phyloP scores from a whole-genome alignment of 2,329 filamentous ascomycete genomes.

The Exophiala dermatitidis region DNA sequence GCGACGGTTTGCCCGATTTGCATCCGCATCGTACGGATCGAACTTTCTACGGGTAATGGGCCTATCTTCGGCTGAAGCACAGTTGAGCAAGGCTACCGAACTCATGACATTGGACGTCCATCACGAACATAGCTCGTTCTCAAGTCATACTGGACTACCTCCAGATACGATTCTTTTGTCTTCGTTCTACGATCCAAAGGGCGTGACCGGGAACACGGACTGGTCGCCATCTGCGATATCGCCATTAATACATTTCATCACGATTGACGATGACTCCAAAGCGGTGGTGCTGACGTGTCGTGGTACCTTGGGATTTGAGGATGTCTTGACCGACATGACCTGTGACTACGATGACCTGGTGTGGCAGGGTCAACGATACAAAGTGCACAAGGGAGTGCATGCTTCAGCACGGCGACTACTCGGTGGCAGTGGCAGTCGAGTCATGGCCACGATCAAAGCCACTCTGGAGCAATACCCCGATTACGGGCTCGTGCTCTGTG shows the following conservation, averaged over 20 bases:
- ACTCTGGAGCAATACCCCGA: conserved; percentile 60
- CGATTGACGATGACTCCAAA: conserved; percentile 62
- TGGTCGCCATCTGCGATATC: conserved; percentile 49
- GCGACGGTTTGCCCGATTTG: conserved; percentile 42
- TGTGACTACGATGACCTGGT: conserved; percentile 62
- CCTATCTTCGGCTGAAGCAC: conserved; percentile 25
- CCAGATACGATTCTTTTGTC: conserved; percentile 52
- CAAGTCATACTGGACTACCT: conserved; percentile 39
- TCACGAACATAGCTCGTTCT: conserved; percentile 42
- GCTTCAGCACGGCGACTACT: conserved; percentile 62
- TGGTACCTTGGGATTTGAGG: conserved; percentile 66
- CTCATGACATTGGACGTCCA: conserved; percentile 32
- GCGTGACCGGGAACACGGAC: conserved; percentile 52
- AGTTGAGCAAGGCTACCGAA: conserved; percentile 30
- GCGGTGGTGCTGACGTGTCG: conserved; percentile 66
- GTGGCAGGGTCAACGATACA: conserved; percentile 59
- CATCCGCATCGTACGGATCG: conserved; percentile 42
- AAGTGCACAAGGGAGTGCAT: conserved; percentile 68
- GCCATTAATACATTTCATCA: conserved; percentile 66
- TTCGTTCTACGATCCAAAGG: conserved; percentile 63
- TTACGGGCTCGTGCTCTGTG: conserved; percentile 63
- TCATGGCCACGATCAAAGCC: conserved; percentile 58
- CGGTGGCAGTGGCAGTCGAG: conserved; percentile 55
- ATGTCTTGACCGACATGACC: conserved; percentile 65
- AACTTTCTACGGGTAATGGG: conserved; percentile 44